Conservation (phyloP, 2,329 filamentous ascomycete species). For the Myriosclerotinia duriaeana region DNA sequence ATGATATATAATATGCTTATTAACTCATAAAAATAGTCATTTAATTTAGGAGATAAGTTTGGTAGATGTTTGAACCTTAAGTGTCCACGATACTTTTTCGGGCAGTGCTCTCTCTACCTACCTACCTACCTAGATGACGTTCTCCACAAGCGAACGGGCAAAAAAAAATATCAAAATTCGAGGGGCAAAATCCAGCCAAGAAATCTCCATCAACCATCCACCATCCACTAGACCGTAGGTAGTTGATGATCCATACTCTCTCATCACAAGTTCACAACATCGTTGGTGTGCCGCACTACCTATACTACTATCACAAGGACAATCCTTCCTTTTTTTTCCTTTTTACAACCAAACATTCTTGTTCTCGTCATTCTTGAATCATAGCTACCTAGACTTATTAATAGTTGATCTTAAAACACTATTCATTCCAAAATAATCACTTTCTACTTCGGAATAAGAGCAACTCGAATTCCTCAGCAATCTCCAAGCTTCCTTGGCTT, state of each 20-base stretch:
- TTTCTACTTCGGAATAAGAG: not conserved
- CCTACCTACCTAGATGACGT: too few species aligned
- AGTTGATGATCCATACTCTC: not conserved
- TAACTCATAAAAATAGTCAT: not conserved
- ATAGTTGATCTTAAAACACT: not conserved
- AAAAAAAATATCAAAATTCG: not conserved
- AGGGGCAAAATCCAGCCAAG: not conserved
- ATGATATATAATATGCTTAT: too few species aligned
- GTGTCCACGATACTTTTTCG: too few species aligned
- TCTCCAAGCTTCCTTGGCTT: constrained; percentile 12
- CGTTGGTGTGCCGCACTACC: not conserved
- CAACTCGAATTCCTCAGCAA: constrained; percentile 5
- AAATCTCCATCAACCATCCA: not conserved
- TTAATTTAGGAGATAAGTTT: not conserved
- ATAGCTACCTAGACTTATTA: not conserved
- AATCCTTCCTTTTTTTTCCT: constrained; percentile 6
- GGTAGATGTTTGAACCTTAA: too few species aligned
- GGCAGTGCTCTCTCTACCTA: too few species aligned
- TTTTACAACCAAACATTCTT: not conserved
- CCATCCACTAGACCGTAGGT: not conserved
- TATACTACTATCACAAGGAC: constrained; percentile 5
- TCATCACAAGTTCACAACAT: not conserved
- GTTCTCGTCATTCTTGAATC: not conserved
- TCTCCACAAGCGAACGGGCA: not conserved
- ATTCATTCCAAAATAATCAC: not conserved